Evolutionary conservation across 2,329 filamentous ascomycete species (phyloP), one percentile per base, ranked within the genome.

Genomic region (Orbilia ellipsospora): DNA sequence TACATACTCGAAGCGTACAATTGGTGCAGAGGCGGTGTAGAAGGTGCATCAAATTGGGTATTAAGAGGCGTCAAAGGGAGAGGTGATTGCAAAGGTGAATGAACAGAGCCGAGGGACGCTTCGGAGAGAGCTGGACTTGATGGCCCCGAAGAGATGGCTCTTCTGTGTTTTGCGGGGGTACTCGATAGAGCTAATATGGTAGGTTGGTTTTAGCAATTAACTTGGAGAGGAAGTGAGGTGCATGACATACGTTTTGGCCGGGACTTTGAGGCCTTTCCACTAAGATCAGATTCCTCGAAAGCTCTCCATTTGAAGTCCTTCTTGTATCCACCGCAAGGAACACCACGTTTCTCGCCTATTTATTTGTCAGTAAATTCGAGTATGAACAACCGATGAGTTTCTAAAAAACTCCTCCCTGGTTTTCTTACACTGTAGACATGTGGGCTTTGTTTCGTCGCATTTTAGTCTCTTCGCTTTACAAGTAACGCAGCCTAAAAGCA

Each of bases 231-330:
- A 42, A 51, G 45, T n/a, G 16, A n/a, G n/a, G 8, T 51, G 15
- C 31, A 51, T 55, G 68, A 73, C 63, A 50, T 78, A 79, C 78
- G 77, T 75, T 80, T 77, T 78, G 82, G 77, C 15, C 59, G 50
- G 13, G 77, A 42, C 52, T 80, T 79, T 36, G 80, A 80, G 20
- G 76, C 57, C 78, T 85, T 87, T 60, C 82, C 82, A 18, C 82
- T 82, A 77, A 89, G 84, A 65, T 83, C 88, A 55, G 87, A 85
- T 78, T 91, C 89, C 79, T 90, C 89, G 78, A 91, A 91, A 0
- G 89, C 86, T 62, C 89, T 85, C 90, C 90, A 92, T 84, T 92
- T 91, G 83, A 91, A 92, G 81, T 90, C 88, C 81, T 90, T 92
- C 81, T 88, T 90, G 82, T 92, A 92, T 42, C 90, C 90, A 72